Evolutionary conservation across 805 yeast species (phyloP).

Genomic region (Saccharomycopsis sp.): DNA sequence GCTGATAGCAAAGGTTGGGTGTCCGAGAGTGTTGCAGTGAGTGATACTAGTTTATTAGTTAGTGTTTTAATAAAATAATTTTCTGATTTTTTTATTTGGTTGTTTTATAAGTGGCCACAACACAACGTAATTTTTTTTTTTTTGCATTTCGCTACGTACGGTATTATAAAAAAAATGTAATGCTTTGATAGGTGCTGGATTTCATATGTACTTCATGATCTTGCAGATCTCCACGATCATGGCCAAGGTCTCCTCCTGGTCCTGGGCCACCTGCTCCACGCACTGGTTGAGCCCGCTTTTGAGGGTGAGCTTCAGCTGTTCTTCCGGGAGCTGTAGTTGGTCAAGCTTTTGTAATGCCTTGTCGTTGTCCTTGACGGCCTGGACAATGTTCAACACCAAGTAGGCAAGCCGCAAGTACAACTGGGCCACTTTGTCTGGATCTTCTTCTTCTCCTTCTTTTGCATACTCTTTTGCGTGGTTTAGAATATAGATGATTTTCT

Average conservation of each 20-base stretch:
- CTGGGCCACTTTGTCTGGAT: constrained; percentile 6
- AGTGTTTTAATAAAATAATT: no score
- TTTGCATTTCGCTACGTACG: no score
- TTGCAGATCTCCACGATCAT: constrained; percentile 9
- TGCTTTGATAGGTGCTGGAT: no score
- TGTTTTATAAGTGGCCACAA: no score
- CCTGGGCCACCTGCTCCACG: constrained; percentile 4
- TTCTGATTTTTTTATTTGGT: no score
- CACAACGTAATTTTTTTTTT: no score
- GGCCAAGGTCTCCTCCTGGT: constrained; percentile 12
- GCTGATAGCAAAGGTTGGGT: no score
- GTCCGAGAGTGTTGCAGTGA: no score
- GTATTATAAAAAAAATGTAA: no score
- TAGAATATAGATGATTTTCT: constrained; percentile 15
- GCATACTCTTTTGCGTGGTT: constrained; percentile 11
- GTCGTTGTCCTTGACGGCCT: not conserved
- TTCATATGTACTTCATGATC: constrained; percentile 2
- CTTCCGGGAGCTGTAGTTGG: not conserved
- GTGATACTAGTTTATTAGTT: no score
- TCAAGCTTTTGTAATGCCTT: constrained; percentile 1
- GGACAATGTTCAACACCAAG: constrained; percentile 15
- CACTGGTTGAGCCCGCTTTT: constrained; percentile 10
- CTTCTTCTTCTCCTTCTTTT: constrained; percentile 9
- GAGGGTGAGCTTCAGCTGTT: not conserved
- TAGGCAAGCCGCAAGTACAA: constrained; percentile 15